Evolutionary conservation across 2,329 filamentous ascomycete genomes (phyloP).

Genomic region (Tolypocladium pustulatum): DNA sequence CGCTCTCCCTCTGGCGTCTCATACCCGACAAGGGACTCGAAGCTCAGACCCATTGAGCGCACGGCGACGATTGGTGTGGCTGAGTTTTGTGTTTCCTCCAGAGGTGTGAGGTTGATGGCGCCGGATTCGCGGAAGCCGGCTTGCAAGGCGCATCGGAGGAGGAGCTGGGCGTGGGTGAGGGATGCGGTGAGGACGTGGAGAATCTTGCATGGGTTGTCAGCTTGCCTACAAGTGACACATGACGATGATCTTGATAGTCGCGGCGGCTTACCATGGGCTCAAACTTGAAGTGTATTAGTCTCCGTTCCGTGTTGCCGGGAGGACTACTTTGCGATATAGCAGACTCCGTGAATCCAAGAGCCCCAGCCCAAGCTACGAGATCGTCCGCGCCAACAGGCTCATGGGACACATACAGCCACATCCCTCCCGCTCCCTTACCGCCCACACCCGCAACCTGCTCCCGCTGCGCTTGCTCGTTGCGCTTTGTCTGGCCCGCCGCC

Average conservation of each 20-base stretch:
- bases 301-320: slow-evolving; percentile 20
- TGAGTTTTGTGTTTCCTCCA: slow-evolving; percentile 17
- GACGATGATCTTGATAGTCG: not conserved
- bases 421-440: slow-evolving; percentile 75
- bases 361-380: slow-evolving; percentile 18
- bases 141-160: slow-evolving; percentile 65
- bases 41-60: slow-evolving; percentile 68
- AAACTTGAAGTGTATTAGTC: slow-evolving; percentile 77
- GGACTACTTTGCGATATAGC: slow-evolving; percentile 13
- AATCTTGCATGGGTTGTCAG: slow-evolving; percentile 47
- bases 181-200: slow-evolving; percentile 78
- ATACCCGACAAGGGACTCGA: slow-evolving; percentile 71
- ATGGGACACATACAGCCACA: slow-evolving; percentile 85
- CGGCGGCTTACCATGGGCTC: slow-evolving; percentile 80
- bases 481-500: slow-evolving; percentile 4
- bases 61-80: slow-evolving; percentile 69
- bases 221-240: not conserved
- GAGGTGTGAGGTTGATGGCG: slow-evolving; percentile 52
- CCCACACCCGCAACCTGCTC: slow-evolving; percentile 50
- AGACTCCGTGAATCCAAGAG: slow-evolving; percentile 13
- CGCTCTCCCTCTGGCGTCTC: slow-evolving; percentile 24
- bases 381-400: slow-evolving; percentile 36
- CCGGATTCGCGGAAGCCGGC: slow-evolving; percentile 89
- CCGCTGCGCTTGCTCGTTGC: slow-evolving; percentile 5
- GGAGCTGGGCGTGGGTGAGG: slow-evolving; percentile 58